These are phyloP conservation scores for Synchytrium microbalum DNA, from an alignment of 371 early-diverging fungal species.

Conservation along the genomic window DNA sequence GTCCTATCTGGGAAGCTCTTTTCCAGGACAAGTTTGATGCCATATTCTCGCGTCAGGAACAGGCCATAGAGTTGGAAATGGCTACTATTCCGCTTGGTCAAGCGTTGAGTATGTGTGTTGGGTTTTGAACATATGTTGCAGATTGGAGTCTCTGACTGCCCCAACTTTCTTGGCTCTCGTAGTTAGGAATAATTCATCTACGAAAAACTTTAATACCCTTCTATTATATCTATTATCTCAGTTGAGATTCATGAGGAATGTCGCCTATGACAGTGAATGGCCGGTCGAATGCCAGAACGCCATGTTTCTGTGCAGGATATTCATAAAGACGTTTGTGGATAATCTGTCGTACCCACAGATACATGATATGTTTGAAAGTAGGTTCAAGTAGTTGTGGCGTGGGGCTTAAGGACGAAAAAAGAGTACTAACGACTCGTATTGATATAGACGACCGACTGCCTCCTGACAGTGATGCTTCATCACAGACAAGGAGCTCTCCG, in stretches of 20 bases:
- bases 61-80: conserved; percentile 67
- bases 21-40: not conserved
- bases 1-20: not conserved
- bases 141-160: not conserved
- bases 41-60: conserved; percentile 37
- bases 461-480: not conserved
- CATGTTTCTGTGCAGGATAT: conserved; percentile 54
- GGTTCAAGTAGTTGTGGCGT: conserved; percentile 14
- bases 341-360: conserved; percentile 49
- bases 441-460: not conserved
- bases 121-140: not conserved
- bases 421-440: not conserved
- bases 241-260: conserved; percentile 41
- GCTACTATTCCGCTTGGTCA: conserved; percentile 54
- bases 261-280: conserved; percentile 48
- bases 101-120: conserved; percentile 43
- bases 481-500: not conserved
- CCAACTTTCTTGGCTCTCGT: not conserved
- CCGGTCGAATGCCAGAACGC: conserved; percentile 59
- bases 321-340: conserved; percentile 60
- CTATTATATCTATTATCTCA: conserved; percentile 51
- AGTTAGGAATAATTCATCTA: conserved; percentile 58
- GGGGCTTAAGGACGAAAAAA: too few species aligned
- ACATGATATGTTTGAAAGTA: conserved; percentile 56
- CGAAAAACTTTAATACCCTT: conserved; percentile 60